Evolutionary conservation across 768 basidiomycete genomes (phyloP).

Genomic region (Tephrocybe sp.): DNA sequence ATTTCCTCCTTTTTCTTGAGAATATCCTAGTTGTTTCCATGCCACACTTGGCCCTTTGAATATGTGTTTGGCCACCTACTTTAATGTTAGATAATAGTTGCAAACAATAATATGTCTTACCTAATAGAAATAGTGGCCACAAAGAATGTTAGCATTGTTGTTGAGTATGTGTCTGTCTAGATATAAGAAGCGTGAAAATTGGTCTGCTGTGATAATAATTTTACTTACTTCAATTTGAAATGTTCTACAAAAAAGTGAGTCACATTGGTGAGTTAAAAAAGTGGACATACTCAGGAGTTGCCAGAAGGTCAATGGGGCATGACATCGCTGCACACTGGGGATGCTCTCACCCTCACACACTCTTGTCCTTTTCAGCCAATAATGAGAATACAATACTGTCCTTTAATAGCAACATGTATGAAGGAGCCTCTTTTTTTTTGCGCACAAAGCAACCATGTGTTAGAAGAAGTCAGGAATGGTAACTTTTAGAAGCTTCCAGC

Average conservation of each 20-base stretch:
- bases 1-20: constrained; percentile 14
- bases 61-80: constrained; percentile 16
- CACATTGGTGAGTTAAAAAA: too few species aligned
- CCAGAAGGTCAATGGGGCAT: constrained; percentile 7
- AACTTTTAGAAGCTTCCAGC: not conserved
- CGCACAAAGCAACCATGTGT: not conserved
- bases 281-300: not conserved
- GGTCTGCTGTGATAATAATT: constrained; percentile 2
- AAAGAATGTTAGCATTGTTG: not conserved
- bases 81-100: not conserved
- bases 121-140: constrained; percentile 1
- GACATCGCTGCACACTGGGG: constrained; percentile 10
- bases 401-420: constrained; percentile 4
- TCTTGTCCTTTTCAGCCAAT: not conserved
- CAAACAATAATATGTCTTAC: not conserved
- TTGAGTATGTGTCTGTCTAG: constrained; percentile 4
- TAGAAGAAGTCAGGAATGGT: not conserved
- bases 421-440: constrained; percentile 1
- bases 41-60: not conserved
- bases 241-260: not conserved
- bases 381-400: not conserved
- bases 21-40: constrained; percentile 2
- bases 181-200: constrained; percentile 13
- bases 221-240: constrained; percentile 7
- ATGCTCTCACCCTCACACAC: constrained; percentile 11